Base-by-base conservation (phyloP, 2,329 filamentous ascomycete genomes). In the Diaporthe eres region DNA sequence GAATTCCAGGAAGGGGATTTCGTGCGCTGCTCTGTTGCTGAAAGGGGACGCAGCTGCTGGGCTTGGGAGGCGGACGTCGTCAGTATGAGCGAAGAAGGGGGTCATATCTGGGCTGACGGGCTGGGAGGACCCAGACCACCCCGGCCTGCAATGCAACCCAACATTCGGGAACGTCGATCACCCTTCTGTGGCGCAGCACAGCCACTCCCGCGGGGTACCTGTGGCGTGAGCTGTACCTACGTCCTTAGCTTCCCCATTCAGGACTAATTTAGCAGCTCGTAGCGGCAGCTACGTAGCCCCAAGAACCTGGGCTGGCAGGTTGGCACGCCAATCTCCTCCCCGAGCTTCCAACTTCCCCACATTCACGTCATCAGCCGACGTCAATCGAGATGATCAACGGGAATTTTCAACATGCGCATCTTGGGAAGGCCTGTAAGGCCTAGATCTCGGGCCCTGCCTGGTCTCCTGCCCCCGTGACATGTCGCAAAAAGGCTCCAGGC, bases 151-250 rank as follows among this genome's bases (percentile, higher is more conserved):
- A 68, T 68, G 63, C 34, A 68, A 68, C 63, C 63, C 63, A 53
- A 68, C 63, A n/a, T 68, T 68, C 63, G 63, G 63, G 63, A 68
- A 68, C 63, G 63, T 68, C 63, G 63, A 68, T 68, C 63, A 68
- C 15, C 60, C n/a, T 28, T 9, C 37, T 61, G 44, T 53, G 47
- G 63, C 63, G 44, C 44, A 51, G 47, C 63, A 68, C 47, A 25
- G 63, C 63, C 63, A 68, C 63, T 49, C 31, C 31, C 28, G 63
- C 25, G 60, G 61, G 63, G 63, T 12, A 39, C 4, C 5, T 53
- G 63, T 68, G 63, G 63, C 63, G 63, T 34, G 44, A 68, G 63
- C 63, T 68, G 6, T 31, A 65, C 7, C 4, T 47, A 10, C 9
- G 37, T 34, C 37, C 12, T 12, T 12, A 39, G 10, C 37, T 39